Conservation (phyloP, 345 rosid species). For the Lagerstroemia speciosa region DNA sequence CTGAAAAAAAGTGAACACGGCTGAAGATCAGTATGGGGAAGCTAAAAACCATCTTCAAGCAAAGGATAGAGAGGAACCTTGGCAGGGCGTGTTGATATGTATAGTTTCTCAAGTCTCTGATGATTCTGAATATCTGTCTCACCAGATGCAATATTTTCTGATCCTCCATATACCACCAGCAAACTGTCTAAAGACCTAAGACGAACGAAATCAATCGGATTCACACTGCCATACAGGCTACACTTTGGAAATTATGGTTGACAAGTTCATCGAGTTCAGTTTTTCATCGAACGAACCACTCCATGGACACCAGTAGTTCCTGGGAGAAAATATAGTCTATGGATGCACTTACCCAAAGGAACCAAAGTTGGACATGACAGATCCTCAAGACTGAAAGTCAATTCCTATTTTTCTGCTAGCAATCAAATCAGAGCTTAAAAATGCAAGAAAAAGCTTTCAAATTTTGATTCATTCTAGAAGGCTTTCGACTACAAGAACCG, state of each 20-base stretch:
- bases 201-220: neutral
- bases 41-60: neutral
- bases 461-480: neutral
- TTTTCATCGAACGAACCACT: no score
- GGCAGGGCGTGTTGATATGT: slow-evolving; percentile 81
- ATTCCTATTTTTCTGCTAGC: neutral
- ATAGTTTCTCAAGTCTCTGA: slow-evolving; percentile 88
- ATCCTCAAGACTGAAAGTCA: neutral
- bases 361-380: neutral
- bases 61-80: slow-evolving; percentile 41
- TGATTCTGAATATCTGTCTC: slow-evolving; percentile 73
- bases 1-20: slow-evolving; percentile 33
- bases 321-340: neutral
- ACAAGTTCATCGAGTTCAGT: neutral
- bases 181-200: slow-evolving; percentile 65
- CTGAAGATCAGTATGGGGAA: neutral
- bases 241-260: no score
- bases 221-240: neutral
- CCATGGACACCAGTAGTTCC: neutral
- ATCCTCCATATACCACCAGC: slow-evolving; percentile 74
- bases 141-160: slow-evolving; percentile 63
- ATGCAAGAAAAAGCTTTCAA: neutral
- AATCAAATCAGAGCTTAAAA: neutral
- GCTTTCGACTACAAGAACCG: neutral
- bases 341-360: neutral